phyloP scores from a whole-genome alignment of 805 yeast species.

The Vanderwaltozyma tropicalis region DNA sequence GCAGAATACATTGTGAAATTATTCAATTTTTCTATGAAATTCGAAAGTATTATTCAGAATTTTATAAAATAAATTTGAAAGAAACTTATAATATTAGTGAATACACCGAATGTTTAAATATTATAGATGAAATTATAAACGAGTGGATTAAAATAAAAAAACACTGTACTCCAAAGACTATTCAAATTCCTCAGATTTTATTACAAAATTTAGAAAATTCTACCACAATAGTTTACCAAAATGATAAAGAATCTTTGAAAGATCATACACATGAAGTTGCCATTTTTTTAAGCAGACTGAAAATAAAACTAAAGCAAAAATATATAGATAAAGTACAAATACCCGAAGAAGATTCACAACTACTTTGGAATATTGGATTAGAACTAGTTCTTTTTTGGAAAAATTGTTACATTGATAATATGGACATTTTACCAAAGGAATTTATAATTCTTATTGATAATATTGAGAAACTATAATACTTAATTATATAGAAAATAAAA shows the following conservation, averaged over 20 bases:
- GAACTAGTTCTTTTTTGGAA: slow-evolving; percentile 11
- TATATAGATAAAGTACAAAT: background rate
- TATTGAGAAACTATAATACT: background rate
- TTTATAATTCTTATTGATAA: background rate
- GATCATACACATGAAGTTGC: background rate
- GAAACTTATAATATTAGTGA: background rate
- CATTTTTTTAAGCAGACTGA: background rate
- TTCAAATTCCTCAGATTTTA: slow-evolving; percentile 5
- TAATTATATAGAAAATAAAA: too few species aligned
- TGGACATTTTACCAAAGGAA: background rate
- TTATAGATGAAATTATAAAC: slow-evolving; percentile 4
- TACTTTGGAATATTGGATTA: slow-evolving; percentile 6
- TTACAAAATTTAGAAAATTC: background rate
- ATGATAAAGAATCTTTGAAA: too few species aligned
- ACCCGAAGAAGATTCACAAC: background rate
- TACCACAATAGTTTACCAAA: too few species aligned
- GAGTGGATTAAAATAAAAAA: slow-evolving; percentile 5
- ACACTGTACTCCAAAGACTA: background rate
- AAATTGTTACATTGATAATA: slow-evolving; percentile 7
- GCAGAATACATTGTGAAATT: slow-evolving; percentile 34
- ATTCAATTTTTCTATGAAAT: slow-evolving; percentile 35
- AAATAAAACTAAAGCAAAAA: background rate
- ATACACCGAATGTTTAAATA: slow-evolving; percentile 6
- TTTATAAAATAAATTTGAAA: background rate
- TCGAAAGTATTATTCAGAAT: slow-evolving; percentile 19